Base-by-base conservation (phyloP, 768 basidiomycete species). In the Russula earlei region DNA sequence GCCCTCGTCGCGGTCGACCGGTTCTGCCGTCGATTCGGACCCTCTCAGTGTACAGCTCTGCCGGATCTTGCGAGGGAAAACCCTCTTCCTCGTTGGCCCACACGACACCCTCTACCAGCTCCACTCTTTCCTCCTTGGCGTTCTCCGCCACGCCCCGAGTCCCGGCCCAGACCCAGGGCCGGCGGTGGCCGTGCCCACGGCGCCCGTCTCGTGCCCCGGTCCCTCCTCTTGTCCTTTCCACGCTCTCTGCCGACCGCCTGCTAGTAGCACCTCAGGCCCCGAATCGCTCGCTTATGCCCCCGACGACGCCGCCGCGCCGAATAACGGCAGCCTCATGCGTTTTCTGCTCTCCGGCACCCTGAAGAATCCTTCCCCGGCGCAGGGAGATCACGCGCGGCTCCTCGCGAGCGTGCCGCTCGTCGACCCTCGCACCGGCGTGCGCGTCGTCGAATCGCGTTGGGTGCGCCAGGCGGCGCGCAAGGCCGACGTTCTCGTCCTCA, bases 391-490 rank as follows among this genome's bases (percentile, higher is more conserved):
- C n/a, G n/a, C n/a, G n/a, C n/a, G n/a, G n/a, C n/a, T n/a, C n/a
- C n/a, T n/a, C 45, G 22, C 5, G 22, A 27, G 15, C 20, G 20
- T 48, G 9, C 59, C 56, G 8, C 20, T 11, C n/a, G 41, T 58
- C 9, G 59, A 60, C 46, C 49, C 49, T 19, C 59, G 59, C 20
- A 60, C 59, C 2, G 51, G 46, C 24, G 56, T 58, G 46, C 59
- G 59, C 25, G 29, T 49, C 29, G 9, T 53, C 40, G 50, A 60
- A 24, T 33, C 49, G 2, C 56, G 38, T 19, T 60, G 59, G 59
- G 41, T 48, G 17, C 33, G 40, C 2, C 20, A 51, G 11, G 51
- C 51, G 5, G 40, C 55, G 33, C 20, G 50, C 33, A 58, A 58
- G 15, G 41, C 45, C 1, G 14, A 12, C 22, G 5, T 60, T 3